phyloP scores from a whole-genome alignment of 306 rosid species.

The Vachellia pachyceras region DNA sequence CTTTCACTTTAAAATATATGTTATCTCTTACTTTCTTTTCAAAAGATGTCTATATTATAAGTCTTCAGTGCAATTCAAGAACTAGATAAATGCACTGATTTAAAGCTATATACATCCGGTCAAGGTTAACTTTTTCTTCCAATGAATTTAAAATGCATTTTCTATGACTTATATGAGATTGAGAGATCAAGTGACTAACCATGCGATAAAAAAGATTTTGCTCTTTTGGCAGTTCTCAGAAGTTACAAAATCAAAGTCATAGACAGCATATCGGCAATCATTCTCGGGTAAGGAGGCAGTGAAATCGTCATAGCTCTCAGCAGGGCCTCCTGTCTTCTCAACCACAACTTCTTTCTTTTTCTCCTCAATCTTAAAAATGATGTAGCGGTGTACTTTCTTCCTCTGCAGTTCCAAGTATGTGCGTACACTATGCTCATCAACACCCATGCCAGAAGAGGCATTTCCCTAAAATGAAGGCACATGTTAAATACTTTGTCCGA shows the following conservation, averaged over 20 bases:
- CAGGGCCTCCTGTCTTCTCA: conserved; percentile 80
- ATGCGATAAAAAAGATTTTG: conserved; percentile 78
- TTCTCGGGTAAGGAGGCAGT: conserved; percentile 77
- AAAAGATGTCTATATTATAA: conserved; percentile 12
- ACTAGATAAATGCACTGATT: conserved; percentile 16
- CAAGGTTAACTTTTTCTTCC: neutral
- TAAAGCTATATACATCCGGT: conserved; percentile 12
- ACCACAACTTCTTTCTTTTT: conserved; percentile 79
- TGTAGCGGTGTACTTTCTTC: conserved; percentile 78
- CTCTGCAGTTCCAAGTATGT: conserved; percentile 74
- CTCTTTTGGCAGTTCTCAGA: conserved; percentile 86
- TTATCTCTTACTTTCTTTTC: neutral
- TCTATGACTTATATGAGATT: conserved; percentile 31
- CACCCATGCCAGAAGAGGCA: conserved; percentile 87
- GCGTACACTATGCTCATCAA: conserved; percentile 65
- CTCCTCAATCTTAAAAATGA: conserved; percentile 85
- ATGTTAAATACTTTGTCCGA: conserved; percentile 1
- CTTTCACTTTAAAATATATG: neutral
- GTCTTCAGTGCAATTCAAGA: conserved; percentile 24
- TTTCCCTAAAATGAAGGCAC: conserved; percentile 52
- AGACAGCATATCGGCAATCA: conserved; percentile 84
- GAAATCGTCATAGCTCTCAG: conserved; percentile 82
- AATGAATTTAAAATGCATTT: conserved; percentile 15
- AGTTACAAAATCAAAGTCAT: conserved; percentile 75
- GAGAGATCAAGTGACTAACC: conserved; percentile 63